phyloP scores from a whole-genome alignment of 73 alveolate genomes.

The Paraurostyla sp. region DNA sequence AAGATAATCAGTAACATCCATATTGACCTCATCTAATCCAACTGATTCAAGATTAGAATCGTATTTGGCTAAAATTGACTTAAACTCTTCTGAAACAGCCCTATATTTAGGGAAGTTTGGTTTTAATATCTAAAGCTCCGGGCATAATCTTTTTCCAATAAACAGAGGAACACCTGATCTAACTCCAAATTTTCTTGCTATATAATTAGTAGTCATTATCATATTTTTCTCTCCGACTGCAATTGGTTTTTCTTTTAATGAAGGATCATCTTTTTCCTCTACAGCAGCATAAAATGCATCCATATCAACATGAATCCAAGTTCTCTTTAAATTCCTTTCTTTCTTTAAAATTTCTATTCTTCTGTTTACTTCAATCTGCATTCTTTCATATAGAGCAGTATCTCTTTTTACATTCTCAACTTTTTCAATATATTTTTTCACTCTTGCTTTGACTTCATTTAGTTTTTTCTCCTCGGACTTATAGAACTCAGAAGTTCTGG shows the following conservation, averaged over 20 bases:
- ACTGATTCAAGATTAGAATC: conserved; percentile 76
- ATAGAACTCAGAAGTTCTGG: conserved; percentile 80
- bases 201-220: conserved; percentile 95
- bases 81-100: conserved; percentile 47
- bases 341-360: conserved; percentile 56
- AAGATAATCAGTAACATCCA: conserved; percentile 85
- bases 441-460: conserved; percentile 63
- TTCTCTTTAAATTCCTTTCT: conserved; percentile 73
- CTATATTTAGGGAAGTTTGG: conserved; percentile 57
- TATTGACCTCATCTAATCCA: conserved; percentile 90
- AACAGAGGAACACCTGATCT: conserved; percentile 87
- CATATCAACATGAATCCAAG: conserved; percentile 87
- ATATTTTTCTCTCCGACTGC: conserved; percentile 95
- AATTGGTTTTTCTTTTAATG: conserved; percentile 88
- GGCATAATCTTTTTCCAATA: conserved; percentile 60
- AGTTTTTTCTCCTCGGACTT: conserved; percentile 73
- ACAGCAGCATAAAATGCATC: conserved; percentile 90
- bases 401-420: conserved; percentile 57
- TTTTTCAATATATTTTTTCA: conserved; percentile 53
- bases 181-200: conserved; percentile 97
- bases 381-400: conserved; percentile 30
- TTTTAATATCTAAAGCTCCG: conserved; percentile 42
- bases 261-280: conserved; percentile 81
- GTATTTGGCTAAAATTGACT: conserved; percentile 61
- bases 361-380: conserved; percentile 46